Percentiles rank a stretch among this genome's conserved stretches.
These are phyloP conservation scores for Fusarium denticulatum DNA, from an alignment of 2,329 filamentous ascomycete species.

Conservation along the genomic window DNA sequence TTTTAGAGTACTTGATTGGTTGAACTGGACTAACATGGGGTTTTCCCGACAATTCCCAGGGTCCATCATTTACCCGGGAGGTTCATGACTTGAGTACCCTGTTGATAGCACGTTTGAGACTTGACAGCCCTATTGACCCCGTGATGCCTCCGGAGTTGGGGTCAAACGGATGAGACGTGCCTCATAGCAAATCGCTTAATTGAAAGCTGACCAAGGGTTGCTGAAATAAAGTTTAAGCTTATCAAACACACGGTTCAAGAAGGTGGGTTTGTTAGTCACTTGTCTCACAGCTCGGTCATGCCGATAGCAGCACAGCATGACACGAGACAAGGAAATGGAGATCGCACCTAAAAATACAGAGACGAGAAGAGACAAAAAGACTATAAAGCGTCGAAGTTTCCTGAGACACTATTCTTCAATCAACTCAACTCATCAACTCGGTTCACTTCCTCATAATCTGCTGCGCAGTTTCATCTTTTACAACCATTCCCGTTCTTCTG, in stretches of 20 bases:
- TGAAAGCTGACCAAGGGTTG: background rate
- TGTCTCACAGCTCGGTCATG: background rate
- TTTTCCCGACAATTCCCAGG: background rate
- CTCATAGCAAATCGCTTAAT: background rate
- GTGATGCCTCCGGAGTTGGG: background rate
- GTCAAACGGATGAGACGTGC: background rate
- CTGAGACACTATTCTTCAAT: rapidly evolving
- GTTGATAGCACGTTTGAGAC: background rate
- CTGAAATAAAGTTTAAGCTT: background rate
- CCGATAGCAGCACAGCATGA: background rate
- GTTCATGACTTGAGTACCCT: background rate
- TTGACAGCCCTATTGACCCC: background rate
- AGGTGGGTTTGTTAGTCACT: background rate
- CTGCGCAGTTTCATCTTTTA: background rate
- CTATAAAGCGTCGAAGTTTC: background rate
- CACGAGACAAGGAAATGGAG: background rate
- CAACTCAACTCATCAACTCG: constrained; percentile 7
- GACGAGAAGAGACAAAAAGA: rapidly evolving
- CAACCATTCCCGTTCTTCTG: background rate
- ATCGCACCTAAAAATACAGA: rapidly evolving
- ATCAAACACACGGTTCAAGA: background rate
- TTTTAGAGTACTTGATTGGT: background rate
- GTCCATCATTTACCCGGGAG: background rate
- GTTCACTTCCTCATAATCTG: background rate
- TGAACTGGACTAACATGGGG: rapidly evolving